Base-by-base conservation (phyloP, 345 rosid species). In the Iberis pinnata region DNA sequence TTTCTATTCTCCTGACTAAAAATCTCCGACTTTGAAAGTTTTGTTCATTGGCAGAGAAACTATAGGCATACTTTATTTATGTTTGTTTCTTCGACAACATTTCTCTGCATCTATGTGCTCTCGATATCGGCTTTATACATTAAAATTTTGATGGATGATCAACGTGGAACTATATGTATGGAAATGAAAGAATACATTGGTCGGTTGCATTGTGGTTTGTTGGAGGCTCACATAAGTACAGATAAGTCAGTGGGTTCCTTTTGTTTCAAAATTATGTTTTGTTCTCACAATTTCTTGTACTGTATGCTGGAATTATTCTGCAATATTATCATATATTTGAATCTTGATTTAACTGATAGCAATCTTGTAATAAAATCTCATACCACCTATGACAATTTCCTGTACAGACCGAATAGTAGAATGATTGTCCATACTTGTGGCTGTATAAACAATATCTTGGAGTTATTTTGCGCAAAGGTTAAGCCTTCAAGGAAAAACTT, bases 381-480 rank as follows among this genome's bases (percentile, higher is more conserved):
- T 97, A 92, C 98, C 31, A 92, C 98, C 36, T 88, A 88, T 65
- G 98, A 92, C 72, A 92, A 85, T 63, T 83, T 85, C 70, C 89
- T 93, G 59, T 81, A 81, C 68, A 76, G 93, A 74, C 64, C 93
- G 32, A 94, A 80, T 70, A 81, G 69, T 72, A 78, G 98, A 76
- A 32, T 51, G 49, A 75, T 81, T 62, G 86, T 76, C 35, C 79
- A 77, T 60, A 64, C 80, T 62, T 70, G 65, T 58, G 97, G 97
- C 33, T 83, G 93, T 56, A 11, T 58, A 32, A 63, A 69, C 65
- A 92, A 88, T 71, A 85, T 85, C 71, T 47, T 77, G n/a, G 97
- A 92, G 67, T 85, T 88, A 19, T 88, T 92, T 64, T 88, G 93
- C 77, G 76, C 95, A 0, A 61, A 76, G 67, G 68, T 80, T 46